Evolutionary conservation across 371 early-diverging fungal genomes (phyloP), one percentile per base, ranked within the genome.

Genomic region (Haplosporangium sp.): DNA sequence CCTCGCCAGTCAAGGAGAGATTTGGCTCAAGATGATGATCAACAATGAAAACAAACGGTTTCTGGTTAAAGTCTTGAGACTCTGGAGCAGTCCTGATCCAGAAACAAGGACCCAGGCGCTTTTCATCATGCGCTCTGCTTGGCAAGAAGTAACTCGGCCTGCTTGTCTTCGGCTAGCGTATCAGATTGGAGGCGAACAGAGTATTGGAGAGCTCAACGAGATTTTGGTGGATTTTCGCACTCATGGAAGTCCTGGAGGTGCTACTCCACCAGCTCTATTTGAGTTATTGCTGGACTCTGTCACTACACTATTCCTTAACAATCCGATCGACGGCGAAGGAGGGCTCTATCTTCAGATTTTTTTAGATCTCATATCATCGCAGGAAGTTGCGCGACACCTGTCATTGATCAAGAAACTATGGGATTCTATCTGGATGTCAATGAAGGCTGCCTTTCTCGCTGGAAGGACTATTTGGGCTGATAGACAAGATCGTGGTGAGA

Each of bases 341-440:
- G 81, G 81, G 4, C 75, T 79, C 10, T 79, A 79, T 40, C 74
- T 79, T 19, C 75, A 74, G 17, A 74, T 79, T 42, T 79, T 79
- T 45, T 47, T 79, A 53, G 75, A 67, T 0, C 72, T 79, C 53
- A 68, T 74, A 4, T 79, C 81, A 0, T 74, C 81, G 2, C 72
- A 74, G 44, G 81, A 79, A 8, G 68, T 79, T 4, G 71, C 61
- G 19, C 67, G 58, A 3, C 81, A 79, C 59, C 11, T 79, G 20
- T 50, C 70, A 9, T 39, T 79, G 11, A 74, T 79, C 27, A 79
- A 79, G 45, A 59, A 56, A 10, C 69, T 79, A 9, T 79, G 81
- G 81, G 67, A 79, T 45, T 74, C 81, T 17, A 79, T 79, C 27
- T 79, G 81, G 81, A n/a, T 67, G 1, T 74, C 81, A 5, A 34